Evolutionary conservation across 2,329 filamentous ascomycete genomes (phyloP), one percentile per base, ranked within the genome.

Genomic region (Diaporthe helianthi): DNA sequence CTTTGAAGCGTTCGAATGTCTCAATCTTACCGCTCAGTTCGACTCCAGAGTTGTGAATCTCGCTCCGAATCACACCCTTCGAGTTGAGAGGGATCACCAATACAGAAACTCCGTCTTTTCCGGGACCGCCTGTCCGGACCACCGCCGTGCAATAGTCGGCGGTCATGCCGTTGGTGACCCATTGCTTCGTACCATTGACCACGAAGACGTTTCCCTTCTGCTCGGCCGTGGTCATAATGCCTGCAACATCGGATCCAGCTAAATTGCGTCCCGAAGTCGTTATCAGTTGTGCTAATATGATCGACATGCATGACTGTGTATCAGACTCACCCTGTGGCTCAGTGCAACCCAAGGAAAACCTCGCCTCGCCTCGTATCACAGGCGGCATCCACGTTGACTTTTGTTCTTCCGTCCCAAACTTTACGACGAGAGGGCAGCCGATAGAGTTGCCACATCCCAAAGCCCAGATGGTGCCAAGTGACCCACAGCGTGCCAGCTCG

Each of bases 121-220:
- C 86, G 4, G 81, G 75, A 0, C 83, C 84, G 6, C 85, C 85
- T 0, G 86, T 88, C 15, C 86, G 81, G 4, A 88, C 86, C 6
- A 87, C 88, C 31, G 87, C 86, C 1, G 87, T 88, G 72, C 84
- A 83, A 74, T 86, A 86, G 67, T 87, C 82, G 26, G 87, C 85
- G 80, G 82, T 87, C 7, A 86, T 83, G 36, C 81, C 85, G 63
- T 86, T 86, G 2, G 88, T 89, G 71, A 90, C 90, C 86, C 86
- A 88, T 75, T 88, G 88, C 79, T 90, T 90, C 44, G 83, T 83
- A 0, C 88, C 88, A 69, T 89, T 89, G 8, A 90, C 86, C 49
- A 89, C 75, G 73, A 89, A 90, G 0, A 82, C 83, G 29, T 83
- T 77, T 13, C 69, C 67, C 19, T 49, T 69, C 9, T 78, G 77